Evolutionary conservation across 2,329 filamentous ascomycete genomes (phyloP).

Genomic region (Nemania sp.): DNA sequence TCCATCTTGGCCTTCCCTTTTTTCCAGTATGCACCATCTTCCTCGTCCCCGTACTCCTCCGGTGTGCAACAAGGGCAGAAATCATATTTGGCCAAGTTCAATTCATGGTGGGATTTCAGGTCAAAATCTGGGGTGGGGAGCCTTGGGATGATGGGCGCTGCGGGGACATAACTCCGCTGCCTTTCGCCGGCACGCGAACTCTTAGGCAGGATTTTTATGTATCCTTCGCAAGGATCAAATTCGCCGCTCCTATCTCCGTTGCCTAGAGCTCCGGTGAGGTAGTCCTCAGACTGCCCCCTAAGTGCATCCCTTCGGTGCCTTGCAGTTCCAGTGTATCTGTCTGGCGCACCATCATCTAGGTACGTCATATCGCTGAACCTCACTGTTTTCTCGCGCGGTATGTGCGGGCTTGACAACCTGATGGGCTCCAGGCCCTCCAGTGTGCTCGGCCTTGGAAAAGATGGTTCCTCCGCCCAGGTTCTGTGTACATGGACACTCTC

Average conservation of each 20-base stretch:
- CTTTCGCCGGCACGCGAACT: slow-evolving; percentile 22
- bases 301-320: slow-evolving; percentile 20
- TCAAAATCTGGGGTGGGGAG: slow-evolving; percentile 49
- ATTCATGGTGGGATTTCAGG: slow-evolving; percentile 28
- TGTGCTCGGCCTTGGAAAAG: slow-evolving; percentile 2
- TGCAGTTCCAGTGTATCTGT: neutral
- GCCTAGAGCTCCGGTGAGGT: slow-evolving; percentile 20
- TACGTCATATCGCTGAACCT: slow-evolving; percentile 19
- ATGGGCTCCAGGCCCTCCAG: slow-evolving; percentile 1
- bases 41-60: slow-evolving; percentile 14
- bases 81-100: slow-evolving; percentile 26
- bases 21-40: slow-evolving; percentile 14
- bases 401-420: slow-evolving; percentile 10
- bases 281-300: slow-evolving; percentile 17
- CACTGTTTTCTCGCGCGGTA: slow-evolving; percentile 8
- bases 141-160: slow-evolving; percentile 44
- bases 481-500: slow-evolving; percentile 4
- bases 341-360: neutral
- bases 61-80: slow-evolving; percentile 46
- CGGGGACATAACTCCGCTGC: slow-evolving; percentile 35
- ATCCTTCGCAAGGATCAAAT: slow-evolving; percentile 13
- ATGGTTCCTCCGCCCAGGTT: slow-evolving; percentile 19
- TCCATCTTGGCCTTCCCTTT: slow-evolving; percentile 45
- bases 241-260: slow-evolving; percentile 19
- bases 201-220: slow-evolving; percentile 26